Conservation (phyloP, 2,329 filamentous ascomycete genomes). For the Paecilomyces fulvus region DNA sequence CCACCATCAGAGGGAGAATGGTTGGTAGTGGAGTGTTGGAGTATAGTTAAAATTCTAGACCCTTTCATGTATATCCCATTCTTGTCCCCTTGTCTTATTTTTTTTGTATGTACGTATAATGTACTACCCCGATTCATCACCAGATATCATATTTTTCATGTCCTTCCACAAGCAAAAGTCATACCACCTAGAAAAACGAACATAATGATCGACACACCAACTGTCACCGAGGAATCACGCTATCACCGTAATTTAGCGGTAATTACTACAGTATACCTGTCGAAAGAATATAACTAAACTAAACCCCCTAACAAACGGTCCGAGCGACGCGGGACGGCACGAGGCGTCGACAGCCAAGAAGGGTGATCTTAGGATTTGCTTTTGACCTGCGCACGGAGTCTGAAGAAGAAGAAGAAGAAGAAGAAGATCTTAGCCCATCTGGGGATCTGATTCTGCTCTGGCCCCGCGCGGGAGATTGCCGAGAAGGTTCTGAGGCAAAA, state of each 20-base stretch:
- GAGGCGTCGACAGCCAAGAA: background rate
- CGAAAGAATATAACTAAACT: background rate
- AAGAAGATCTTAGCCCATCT: too few relatives aligned
- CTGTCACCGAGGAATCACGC: background rate
- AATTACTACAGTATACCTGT: background rate
- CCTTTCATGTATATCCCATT: background rate
- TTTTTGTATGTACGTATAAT: background rate
- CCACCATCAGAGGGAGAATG: background rate
- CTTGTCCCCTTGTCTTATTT: background rate
- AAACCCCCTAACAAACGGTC: background rate
- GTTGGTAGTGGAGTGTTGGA: background rate
- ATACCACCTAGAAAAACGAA: background rate
- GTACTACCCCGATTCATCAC: background rate
- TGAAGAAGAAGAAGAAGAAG: too few relatives aligned
- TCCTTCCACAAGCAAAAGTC: background rate
- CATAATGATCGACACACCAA: background rate
- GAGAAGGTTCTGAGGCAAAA: too few relatives aligned
- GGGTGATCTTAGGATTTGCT: too few relatives aligned
- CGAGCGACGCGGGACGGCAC: background rate
- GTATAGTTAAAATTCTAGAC: background rate
- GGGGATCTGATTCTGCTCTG: too few relatives aligned
- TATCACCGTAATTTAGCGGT: background rate
- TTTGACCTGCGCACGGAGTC: too few relatives aligned
- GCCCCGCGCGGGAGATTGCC: too few relatives aligned
- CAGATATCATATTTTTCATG: background rate